Evolutionary conservation across 371 early-diverging fungal genomes (phyloP), one percentile per base, ranked within the genome.

Genomic region (Sporodiniella umbellata): DNA sequence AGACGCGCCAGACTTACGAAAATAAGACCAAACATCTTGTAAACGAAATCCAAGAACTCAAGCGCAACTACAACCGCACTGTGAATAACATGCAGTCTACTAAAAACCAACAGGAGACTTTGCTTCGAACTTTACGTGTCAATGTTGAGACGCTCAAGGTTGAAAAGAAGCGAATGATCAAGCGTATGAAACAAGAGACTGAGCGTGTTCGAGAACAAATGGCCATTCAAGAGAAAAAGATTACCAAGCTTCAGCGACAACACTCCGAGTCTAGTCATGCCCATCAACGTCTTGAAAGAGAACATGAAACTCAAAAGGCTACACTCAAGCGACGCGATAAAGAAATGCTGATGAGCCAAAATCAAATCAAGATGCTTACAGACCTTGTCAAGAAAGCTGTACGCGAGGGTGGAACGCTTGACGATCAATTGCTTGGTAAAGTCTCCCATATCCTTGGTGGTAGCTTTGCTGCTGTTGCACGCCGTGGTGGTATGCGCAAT

Each of bases 151-250:
- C 81, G 0, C 74, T 84, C 48, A 84, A 83, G 58, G 70, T 77
- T 4, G 93, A 93, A 64, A 92, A 92, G 70, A 69, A 84, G 40
- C 79, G 84, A 3, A 87, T 90, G 86, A 64, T 88, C 55, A 87
- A 87, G 52, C 81, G 89, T 18, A 87, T 90, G 79, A 86, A 86
- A 56, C 84, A 82, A 44, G 90, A 90, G 52, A 76, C 84, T 0
- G 80, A 85, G 48, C 73, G 80, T 10, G 80, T 83, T 22, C 78
- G 88, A 38, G 88, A 87, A 26, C 74, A 85, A 54, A 77, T 82
- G 50, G 77, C 80, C 2, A 60, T 70, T 8, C 86, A 84, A 43
- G 85, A 88, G 54, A 72, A 86, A 17, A 85, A 87, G 56, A 85
- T 93, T 42, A 82, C 87, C 37, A 75, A 78, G 31, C 62, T 93